Evolutionary conservation across 441 rosid species (phyloP).

Genomic region (Melastoma candidum): DNA sequence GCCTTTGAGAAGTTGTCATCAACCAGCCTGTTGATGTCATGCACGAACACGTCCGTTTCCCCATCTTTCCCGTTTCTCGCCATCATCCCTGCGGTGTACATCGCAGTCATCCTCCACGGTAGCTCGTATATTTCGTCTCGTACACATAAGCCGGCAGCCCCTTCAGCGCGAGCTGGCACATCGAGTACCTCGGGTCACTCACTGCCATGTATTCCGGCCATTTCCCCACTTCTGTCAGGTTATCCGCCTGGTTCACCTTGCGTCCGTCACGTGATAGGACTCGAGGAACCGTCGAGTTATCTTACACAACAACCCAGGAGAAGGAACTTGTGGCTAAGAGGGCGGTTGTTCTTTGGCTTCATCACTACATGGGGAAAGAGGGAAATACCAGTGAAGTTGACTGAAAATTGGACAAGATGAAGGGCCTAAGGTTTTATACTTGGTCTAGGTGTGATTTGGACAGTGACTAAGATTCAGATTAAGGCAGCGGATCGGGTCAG

Average conservation of each 20-base stretch:
- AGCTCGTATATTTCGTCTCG: constrained; percentile 62
- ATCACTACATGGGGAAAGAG: constrained; percentile 15
- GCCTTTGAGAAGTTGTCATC: constrained; percentile 64
- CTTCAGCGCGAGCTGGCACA: constrained; percentile 78
- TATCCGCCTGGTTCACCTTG: constrained; percentile 66
- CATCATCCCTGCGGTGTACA: constrained; percentile 82
- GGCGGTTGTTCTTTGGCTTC: constrained; percentile 55
- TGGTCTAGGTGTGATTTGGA: constrained; percentile 1
- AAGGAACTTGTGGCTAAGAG: constrained; percentile 47
- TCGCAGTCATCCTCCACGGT: constrained; percentile 76
- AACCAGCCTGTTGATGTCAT: constrained; percentile 66
- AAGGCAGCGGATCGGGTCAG: constrained; percentile 7
- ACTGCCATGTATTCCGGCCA: constrained; percentile 71
- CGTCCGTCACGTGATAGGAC: constrained; percentile 63
- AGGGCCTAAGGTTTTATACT: neutral
- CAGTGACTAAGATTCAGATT: constrained; percentile 6
- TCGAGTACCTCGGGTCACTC: constrained; percentile 56
- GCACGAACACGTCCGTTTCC: constrained; percentile 71
- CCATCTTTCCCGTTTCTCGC: constrained; percentile 51
- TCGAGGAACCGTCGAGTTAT: constrained; percentile 73
- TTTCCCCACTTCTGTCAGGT: constrained; percentile 60
- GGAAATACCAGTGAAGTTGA: constrained; percentile 7
- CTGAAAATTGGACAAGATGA: neutral
- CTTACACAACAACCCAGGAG: constrained; percentile 69
- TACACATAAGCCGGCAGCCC: constrained; percentile 60